Base-by-base conservation (phyloP, 164 flowering plant genomes). In the Litsea cubeba region DNA sequence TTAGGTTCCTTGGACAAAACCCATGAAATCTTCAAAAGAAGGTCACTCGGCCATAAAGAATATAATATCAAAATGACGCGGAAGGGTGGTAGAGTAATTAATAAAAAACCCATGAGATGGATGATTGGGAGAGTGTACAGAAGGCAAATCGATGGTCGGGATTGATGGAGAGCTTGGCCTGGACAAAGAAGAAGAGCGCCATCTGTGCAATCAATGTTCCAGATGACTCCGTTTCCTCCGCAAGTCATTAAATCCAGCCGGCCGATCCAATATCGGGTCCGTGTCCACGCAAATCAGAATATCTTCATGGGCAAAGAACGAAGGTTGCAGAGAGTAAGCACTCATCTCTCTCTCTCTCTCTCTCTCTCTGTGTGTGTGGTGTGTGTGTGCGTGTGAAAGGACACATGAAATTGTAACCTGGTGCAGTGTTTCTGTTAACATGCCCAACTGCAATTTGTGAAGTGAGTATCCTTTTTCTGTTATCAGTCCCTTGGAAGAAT, bases 131-230 rank as follows among this genome's bases (percentile, higher is more conserved):
- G 23, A 93, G 86, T 49, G 80, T 72, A 63, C 89, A 83, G 60
- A 91, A 91, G 60, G 96, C 92, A 74, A 95, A 95, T 3, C 96
- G 93, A 75, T 93, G 99, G 57, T 89, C 89, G 32, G 98, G 88
- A 77, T 93, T 88, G 77, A 92, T 90, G 71, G 90, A 60, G 81
- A 90, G 91, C 84, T 95, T 95, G 76, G 91, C 71, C 74, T 90
- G 78, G 76, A 93, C 62, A 82, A 95, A 95, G 73, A 95, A 85
- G 62, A 89, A 78, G 54, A 93, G 84, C 5, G 96, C 88, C 71
- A 90, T 96, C 85, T 90, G 90, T 87, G 15, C 93, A 79, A 30
- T 95, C 98, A 82, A 95, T 75, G 72, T 98, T 76, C 17, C 93
- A 91, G 75, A 85, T 57, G 58, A 93, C 94, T 58, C 90, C 82